These are phyloP conservation scores for Fusarium graminum DNA, from an alignment of 2,329 filamentous ascomycete species.

Conservation along the genomic window DNA sequence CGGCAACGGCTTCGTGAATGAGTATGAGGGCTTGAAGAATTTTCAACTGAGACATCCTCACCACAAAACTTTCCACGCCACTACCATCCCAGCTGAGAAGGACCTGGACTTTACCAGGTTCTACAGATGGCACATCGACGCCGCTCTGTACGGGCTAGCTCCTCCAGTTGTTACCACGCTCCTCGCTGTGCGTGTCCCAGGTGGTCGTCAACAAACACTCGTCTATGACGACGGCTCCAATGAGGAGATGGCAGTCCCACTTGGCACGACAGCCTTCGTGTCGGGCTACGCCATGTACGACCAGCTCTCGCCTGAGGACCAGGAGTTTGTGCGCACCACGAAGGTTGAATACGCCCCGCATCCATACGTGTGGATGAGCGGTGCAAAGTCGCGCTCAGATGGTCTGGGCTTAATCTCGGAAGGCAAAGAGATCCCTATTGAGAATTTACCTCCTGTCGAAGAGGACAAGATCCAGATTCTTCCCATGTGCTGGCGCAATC, in stretches of 20 bases:
- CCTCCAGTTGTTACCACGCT: slow-evolving; percentile 80
- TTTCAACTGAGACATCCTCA: slow-evolving; percentile 80
- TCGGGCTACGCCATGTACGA: slow-evolving; percentile 79
- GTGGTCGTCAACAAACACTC: slow-evolving; percentile 73
- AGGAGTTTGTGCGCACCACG: slow-evolving; percentile 75
- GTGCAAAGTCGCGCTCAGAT: slow-evolving; percentile 73
- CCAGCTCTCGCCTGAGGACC: slow-evolving; percentile 72
- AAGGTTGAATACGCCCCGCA: slow-evolving; percentile 82
- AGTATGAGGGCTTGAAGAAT: slow-evolving; percentile 78
- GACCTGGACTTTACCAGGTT: slow-evolving; percentile 68
- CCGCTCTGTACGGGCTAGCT: slow-evolving; percentile 80
- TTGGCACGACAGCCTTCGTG: slow-evolving; percentile 82
- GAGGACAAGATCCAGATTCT: slow-evolving; percentile 76
- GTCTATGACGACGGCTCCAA: slow-evolving; percentile 79
- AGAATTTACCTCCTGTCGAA: slow-evolving; percentile 74
- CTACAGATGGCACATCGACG: slow-evolving; percentile 86
- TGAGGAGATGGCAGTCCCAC: slow-evolving; percentile 75
- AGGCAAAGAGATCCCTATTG: slow-evolving; percentile 69
- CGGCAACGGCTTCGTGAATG: slow-evolving; percentile 76
- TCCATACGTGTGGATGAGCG: slow-evolving; percentile 85
- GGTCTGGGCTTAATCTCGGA: slow-evolving; percentile 80
- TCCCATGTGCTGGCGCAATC: slow-evolving; percentile 84
- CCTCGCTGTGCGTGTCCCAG: slow-evolving; percentile 79
- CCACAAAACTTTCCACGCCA: slow-evolving; percentile 80
- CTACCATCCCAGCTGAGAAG: slow-evolving; percentile 67